Base-by-base conservation (phyloP, 2,329 filamentous ascomycete species). In the Xylariales sp. region DNA sequence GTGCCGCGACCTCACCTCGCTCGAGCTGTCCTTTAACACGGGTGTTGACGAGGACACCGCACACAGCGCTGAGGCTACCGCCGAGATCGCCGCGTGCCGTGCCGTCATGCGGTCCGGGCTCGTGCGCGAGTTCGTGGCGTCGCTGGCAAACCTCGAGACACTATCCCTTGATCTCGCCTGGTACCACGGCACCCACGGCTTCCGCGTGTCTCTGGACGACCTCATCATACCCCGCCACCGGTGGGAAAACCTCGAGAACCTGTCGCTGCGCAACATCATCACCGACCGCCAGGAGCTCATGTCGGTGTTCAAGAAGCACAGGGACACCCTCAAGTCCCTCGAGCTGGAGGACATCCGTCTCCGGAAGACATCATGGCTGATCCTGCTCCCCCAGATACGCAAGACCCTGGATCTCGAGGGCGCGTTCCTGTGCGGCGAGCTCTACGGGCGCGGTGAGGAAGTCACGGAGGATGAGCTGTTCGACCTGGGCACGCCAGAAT, bases 381-480 rank as follows among this genome's bases (percentile, higher is more conserved):
- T 40, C 14, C 43, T 57, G 15, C 44, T 56, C 28, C 47, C 47
- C 4, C 42, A 50, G 21, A 54, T 56, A n/a, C 43, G 51, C 29
- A 46, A 40, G 15, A 44, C 38, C 8, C 34, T 55, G 29, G 16
- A 39, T 24, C 33, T 57, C 10, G 41, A 48, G 5, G 38, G 48
- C 2, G 51, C 45, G 13, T 49, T 46, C 27, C 48, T 57, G 16
- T 53, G 48, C 29, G 52, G 51, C 14, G 40, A 46, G 17, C 21
- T 56, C 10, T 43, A 41, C 7, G 53, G 53, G 2, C 19, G 28
- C n/a, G 36, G 39, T 19, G 27, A 40, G 28, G 37, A 46, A 27
- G 23, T 33, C 37, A 8, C 17, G n/a, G n/a, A 16, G 16, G 20
- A 40, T 11, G 37, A 37, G 6, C 8, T 30, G 14, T 41, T n/a